These are phyloP conservation scores for Epichloe gansuensis DNA, from an alignment of 2,329 filamentous ascomycete genomes.

Conservation along the genomic window DNA sequence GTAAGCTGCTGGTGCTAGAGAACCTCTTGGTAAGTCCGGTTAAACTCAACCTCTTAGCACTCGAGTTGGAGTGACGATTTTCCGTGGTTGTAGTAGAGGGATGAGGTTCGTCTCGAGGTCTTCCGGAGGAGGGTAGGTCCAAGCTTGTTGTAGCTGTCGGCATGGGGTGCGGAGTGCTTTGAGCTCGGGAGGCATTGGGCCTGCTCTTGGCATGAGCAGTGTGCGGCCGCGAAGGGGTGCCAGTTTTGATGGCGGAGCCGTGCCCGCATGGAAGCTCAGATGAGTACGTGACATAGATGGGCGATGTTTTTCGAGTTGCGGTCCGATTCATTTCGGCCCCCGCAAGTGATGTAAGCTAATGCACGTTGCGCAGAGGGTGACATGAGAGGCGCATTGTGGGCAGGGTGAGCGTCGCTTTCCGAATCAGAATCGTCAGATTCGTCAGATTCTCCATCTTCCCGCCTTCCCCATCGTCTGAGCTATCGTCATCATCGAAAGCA, in stretches of 20 bases:
- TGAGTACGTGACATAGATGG: slow-evolving; percentile 20
- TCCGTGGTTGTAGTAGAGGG: slow-evolving; percentile 17
- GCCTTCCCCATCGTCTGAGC: slow-evolving; percentile 26
- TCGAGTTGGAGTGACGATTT: slow-evolving; percentile 41
- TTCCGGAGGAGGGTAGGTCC: slow-evolving; percentile 11
- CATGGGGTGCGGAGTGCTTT: slow-evolving; percentile 37
- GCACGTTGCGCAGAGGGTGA: slow-evolving; percentile 36
- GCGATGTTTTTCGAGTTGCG: slow-evolving; percentile 19
- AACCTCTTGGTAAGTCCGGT: slow-evolving; percentile 48
- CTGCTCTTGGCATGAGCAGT: slow-evolving; percentile 39
- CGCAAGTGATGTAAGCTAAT: slow-evolving; percentile 34
- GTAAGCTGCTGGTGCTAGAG: slow-evolving; percentile 47
- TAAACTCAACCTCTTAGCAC: slow-evolving; percentile 47
- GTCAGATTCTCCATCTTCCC: slow-evolving; percentile 18
- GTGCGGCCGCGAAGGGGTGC: slow-evolving; percentile 32
- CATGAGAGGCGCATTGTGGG: slow-evolving; percentile 21
- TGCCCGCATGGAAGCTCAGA: slow-evolving; percentile 20
- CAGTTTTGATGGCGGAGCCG: slow-evolving; percentile 9
- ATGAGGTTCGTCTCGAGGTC: slow-evolving; percentile 16
- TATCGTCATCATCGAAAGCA: slow-evolving; percentile 39
- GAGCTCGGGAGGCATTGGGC: slow-evolving; percentile 29
- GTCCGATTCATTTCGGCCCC: slow-evolving; percentile 26
- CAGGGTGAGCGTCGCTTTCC: slow-evolving; percentile 27
- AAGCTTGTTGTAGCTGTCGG: slow-evolving; percentile 13
- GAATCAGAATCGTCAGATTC: slow-evolving; percentile 26